Evolutionary conservation across 345 rosid species (phyloP).

Genomic region (Euphorbia lathyris): DNA sequence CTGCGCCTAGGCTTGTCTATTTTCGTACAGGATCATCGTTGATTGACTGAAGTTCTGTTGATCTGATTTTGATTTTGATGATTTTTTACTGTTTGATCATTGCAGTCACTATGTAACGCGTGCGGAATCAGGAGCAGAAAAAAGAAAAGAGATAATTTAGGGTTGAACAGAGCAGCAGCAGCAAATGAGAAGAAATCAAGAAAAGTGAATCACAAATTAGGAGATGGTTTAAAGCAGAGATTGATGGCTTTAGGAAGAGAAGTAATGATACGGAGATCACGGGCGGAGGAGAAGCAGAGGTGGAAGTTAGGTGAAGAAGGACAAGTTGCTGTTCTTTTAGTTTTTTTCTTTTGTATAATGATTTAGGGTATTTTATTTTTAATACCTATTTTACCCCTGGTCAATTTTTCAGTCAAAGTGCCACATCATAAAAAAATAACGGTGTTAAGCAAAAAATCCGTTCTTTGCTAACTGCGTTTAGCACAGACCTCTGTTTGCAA

Average conservation of each 20-base stretch:
- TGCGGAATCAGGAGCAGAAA: conserved; percentile 97
- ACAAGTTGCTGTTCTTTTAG: conserved; percentile 80
- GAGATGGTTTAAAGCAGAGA: conserved; percentile 63
- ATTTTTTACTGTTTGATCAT: neutral
- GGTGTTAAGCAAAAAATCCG: no score
- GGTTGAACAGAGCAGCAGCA: conserved; percentile 35
- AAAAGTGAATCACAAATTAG: conserved; percentile 28
- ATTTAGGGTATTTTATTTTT: no score
- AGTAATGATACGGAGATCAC: conserved; percentile 46
- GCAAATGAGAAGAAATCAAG: conserved; percentile 48
- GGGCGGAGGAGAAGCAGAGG: conserved; percentile 50
- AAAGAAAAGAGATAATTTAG: conserved; percentile 57
- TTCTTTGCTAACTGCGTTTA: no score
- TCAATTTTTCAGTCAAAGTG: no score
- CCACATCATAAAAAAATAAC: no score
- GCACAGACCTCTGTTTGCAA: no score
- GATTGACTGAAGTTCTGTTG: neutral
- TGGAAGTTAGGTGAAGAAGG: conserved; percentile 78
- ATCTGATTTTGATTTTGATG: neutral
- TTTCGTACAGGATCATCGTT: no score
- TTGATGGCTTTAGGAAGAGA: conserved; percentile 60
- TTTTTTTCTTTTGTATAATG: no score
- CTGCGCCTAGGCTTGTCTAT: no score
- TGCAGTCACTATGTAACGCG: conserved; percentile 90
- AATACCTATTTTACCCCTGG: no score